A percentile compares a stretch with the other conserved stretches of the same genome.
These are phyloP conservation scores for Flaveria linearis DNA, from an alignment of 129 eudicot genomes.

Conservation along the genomic window DNA sequence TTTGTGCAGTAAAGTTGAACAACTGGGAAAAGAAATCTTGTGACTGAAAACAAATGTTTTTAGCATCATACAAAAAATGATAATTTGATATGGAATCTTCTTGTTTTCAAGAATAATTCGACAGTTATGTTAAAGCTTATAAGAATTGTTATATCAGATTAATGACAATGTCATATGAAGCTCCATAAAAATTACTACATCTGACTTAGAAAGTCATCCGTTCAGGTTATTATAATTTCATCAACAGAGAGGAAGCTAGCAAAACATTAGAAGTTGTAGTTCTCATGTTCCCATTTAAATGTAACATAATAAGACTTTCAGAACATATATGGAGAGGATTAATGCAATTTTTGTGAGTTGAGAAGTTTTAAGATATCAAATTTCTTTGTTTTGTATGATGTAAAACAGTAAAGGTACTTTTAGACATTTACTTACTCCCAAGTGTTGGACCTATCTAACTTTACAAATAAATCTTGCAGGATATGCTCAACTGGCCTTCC, in stretches of 20 bases:
- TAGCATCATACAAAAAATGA: too few species aligned
- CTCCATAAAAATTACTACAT: not conserved
- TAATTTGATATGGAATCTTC: too few species aligned
- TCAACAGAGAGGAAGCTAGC: conserved; percentile 8
- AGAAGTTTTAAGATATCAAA: too few species aligned
- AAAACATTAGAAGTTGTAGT: not conserved
- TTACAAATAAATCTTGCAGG: conserved; percentile 43
- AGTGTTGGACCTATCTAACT: too few species aligned
- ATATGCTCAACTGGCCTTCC: conserved; percentile 67
- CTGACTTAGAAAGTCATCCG: too few species aligned
- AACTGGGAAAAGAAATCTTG: too few species aligned
- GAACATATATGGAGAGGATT: not conserved
- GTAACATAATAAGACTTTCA: too few species aligned
- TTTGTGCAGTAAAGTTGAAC: too few species aligned
- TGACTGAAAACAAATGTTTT: too few species aligned
- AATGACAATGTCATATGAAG: not conserved
- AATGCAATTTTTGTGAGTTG: conserved; percentile 4
- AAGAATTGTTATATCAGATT: not conserved
- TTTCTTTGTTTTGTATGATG: too few species aligned
- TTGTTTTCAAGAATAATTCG: not conserved
- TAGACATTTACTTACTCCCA: too few species aligned
- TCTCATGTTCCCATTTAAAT: not conserved
- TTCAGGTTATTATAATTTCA: not conserved
- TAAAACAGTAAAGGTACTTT: too few species aligned
- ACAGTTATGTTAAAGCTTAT: not conserved